phyloP scores from a whole-genome alignment of 163 green algal genomes.

The Scenedesmus sp. region DNA sequence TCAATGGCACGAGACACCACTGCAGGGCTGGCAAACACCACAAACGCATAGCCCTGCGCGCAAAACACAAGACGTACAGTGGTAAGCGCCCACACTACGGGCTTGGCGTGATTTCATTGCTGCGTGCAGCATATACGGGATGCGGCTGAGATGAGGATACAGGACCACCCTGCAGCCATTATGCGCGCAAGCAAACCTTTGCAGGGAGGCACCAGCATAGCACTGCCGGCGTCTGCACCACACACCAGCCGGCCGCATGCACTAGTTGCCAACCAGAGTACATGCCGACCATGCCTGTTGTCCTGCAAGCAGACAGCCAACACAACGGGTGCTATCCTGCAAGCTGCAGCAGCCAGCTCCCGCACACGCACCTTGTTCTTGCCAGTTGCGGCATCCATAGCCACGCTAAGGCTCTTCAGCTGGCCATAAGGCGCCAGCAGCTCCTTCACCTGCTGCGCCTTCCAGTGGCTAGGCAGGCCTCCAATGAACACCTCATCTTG shows the following conservation, averaged over 20 bases:
- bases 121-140: background rate
- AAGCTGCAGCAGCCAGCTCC: background rate
- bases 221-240: background rate
- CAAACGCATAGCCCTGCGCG: constrained; percentile 44
- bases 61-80: background rate
- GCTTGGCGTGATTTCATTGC: too few relatives aligned
- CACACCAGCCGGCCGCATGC: background rate
- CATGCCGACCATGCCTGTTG: background rate
- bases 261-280: background rate
- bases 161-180: too few relatives aligned
- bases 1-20: constrained; percentile 25
- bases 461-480: constrained; percentile 42
- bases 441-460: constrained; percentile 42
- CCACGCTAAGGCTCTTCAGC: constrained; percentile 49
- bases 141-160: too few relatives aligned
- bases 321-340: background rate
- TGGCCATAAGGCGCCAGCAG: constrained; percentile 44
- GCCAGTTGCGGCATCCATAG: constrained; percentile 46
- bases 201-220: background rate
- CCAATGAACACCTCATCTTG: constrained; percentile 49
- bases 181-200: background rate
- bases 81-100: too few relatives aligned
- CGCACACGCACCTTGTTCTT: constrained; percentile 34
- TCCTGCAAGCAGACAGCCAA: too few relatives aligned
- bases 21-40: constrained; percentile 32